A percentile compares a stretch with the other conserved stretches of the same genome.
phyloP scores from a whole-genome alignment of 1,139 yeast species.

The Sugiyamaella xylanicola region DNA sequence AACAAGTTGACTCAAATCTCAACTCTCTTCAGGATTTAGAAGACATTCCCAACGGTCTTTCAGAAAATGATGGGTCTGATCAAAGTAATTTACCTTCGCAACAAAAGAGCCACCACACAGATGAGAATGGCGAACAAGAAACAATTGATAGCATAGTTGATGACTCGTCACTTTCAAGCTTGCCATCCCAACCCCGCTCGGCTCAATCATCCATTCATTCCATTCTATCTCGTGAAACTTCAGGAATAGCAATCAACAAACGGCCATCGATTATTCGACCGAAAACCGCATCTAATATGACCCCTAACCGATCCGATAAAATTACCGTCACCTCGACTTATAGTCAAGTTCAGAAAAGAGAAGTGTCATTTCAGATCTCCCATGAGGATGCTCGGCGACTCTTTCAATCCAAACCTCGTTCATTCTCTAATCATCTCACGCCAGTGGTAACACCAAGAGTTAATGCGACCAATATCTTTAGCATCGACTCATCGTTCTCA shows the following conservation, averaged over 20 bases:
- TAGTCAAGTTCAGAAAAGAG: conserved; percentile 24
- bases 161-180: neutral
- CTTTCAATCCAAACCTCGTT: conserved; percentile 3
- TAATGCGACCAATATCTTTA: conserved; percentile 37
- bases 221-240: neutral
- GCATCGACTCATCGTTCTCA: conserved; percentile 39
- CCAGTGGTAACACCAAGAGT: conserved; percentile 15
- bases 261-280: neutral
- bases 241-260: neutral
- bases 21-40: conserved; percentile 4
- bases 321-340: conserved; percentile 22
- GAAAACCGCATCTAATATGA: neutral
- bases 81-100: neutral
- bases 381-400: conserved; percentile 19
- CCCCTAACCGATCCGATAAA: conserved; percentile 2
- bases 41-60: neutral
- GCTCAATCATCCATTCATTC: neutral
- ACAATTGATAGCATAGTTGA: neutral
- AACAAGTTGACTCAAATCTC: neutral
- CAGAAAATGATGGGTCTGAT: neutral
- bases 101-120: neutral
- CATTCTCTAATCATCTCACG: neutral
- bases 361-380: conserved; percentile 32
- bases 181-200: neutral
- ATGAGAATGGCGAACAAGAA: neutral